Base-by-base conservation (phyloP, 176 grass and related monocot species). In the Cenchrus fungigraminus region DNA sequence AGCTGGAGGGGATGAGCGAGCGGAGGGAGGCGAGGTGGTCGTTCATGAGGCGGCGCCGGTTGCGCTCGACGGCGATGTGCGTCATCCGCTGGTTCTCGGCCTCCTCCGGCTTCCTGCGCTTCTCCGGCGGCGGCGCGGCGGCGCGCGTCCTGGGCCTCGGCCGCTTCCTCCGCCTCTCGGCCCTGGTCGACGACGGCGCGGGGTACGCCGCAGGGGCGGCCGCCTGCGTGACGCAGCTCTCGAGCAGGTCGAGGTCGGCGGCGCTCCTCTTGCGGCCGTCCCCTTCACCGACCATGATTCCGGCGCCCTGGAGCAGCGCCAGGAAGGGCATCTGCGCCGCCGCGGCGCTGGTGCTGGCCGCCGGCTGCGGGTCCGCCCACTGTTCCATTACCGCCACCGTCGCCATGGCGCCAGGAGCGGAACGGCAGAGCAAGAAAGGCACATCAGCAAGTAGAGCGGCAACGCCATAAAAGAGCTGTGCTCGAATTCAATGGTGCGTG, bases 41-140 rank as follows among this genome's bases (percentile, higher is more conserved):
- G 55, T 99, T 99, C 97, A 99, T 99, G 67, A 99, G 94, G 40
- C 91, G 93, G 15, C 97, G 91, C 5, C 97, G 97, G 90, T 99
- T 99, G 65, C 97, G 93, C 86, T 99, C 97, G 1, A 99, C 91
- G 32, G 89, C 91, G 79, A 99, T 99, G 88, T 99, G 97, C 5
- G 97, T 91, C 87, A 93, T 96, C 77, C 97, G 90, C 83, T 99
- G 97, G 85, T 65, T 94, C 92, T 99, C 97, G 28, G 88, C 86
- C 87, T 94, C 93, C 91, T 89, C 88, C 2, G 88, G 74, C 82
- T 92, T 96, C 90, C 91, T 96, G 16, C 88, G 72, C 67, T 92
- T 79, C 82, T 79, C 81, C 73, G 54, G 61, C 71, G 62, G 56
- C 71, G 62, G 56, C 32, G 78, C 44, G 44, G 73, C 60, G 52